These are phyloP conservation scores for Aspergillus haitiensis DNA, from an alignment of 495 filamentous ascomycete genomes.

Conservation along the genomic window DNA sequence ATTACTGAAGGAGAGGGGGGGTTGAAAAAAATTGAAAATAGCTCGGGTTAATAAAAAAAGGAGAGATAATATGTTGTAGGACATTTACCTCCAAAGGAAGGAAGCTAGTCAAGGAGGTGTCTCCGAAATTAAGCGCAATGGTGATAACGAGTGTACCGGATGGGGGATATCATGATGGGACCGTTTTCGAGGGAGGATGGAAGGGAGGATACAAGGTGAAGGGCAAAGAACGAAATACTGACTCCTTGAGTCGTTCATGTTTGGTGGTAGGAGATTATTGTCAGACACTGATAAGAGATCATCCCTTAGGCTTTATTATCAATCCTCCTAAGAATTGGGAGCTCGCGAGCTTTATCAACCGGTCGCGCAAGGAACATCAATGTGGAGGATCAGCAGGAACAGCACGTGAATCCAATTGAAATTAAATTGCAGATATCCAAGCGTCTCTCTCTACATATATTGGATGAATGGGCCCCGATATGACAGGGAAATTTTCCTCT, in stretches of 20 bases:
- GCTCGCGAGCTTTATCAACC: too few species aligned
- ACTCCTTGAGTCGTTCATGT: too few species aligned
- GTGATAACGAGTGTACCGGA: background rate
- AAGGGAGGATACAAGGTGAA: background rate
- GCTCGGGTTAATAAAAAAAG: background rate
- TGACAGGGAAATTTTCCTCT: background rate
- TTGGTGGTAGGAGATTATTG: too few species aligned
- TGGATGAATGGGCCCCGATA: background rate
- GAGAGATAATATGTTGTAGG: background rate
- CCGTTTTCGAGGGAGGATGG: background rate
- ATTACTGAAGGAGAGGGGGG: background rate
- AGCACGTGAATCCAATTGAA: background rate
- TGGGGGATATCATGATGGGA: conserved; percentile 1
- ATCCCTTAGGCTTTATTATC: too few species aligned
- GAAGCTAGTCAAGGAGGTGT: background rate
- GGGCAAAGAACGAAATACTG: too few species aligned
- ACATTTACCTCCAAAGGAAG: background rate
- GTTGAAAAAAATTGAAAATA: background rate
- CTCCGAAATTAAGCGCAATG: background rate
- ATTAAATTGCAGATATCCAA: background rate
- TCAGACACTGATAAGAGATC: too few species aligned
- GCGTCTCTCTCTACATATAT: background rate
- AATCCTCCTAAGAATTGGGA: too few species aligned
- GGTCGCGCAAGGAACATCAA: background rate
- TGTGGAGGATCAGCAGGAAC: background rate